These are phyloP conservation scores for Diaporthe vaccinii DNA, from an alignment of 2,329 filamentous ascomycete species.

Conservation along the genomic window DNA sequence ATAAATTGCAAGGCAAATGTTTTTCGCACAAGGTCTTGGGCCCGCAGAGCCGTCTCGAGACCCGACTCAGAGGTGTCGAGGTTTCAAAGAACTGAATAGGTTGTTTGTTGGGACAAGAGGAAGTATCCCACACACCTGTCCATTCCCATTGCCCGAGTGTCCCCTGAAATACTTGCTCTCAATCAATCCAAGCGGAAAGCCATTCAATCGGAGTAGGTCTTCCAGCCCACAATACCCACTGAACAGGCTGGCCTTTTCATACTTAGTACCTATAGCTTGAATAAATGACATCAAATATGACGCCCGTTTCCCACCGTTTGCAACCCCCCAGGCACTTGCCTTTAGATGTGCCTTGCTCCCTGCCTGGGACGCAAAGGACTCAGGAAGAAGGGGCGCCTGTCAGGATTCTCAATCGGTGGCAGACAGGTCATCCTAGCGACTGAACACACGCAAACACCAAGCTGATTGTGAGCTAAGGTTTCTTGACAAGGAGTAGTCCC, in stretches of 20 bases:
- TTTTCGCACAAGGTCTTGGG: not conserved
- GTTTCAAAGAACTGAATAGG: not conserved
- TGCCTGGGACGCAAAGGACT: not conserved
- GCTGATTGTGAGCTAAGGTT: too few relatives aligned
- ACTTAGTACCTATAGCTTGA: not conserved
- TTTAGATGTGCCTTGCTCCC: not conserved
- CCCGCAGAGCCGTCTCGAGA: not conserved
- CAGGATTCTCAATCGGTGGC: not conserved
- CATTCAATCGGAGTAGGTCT: not conserved
- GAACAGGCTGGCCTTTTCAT: not conserved
- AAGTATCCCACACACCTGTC: not conserved
- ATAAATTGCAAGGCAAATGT: slow-evolving; percentile 20
- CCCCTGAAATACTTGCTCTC: not conserved
- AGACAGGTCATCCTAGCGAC: not conserved
- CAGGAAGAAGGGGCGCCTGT: not conserved
- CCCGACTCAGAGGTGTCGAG: not conserved
- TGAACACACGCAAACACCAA: not conserved
- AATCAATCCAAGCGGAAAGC: not conserved
- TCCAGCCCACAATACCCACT: not conserved
- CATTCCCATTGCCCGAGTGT: not conserved
- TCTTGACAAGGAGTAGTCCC: not conserved
- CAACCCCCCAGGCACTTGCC: not conserved
- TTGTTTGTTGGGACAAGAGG: not conserved
- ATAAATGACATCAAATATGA: not conserved
- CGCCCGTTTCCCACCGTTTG: not conserved